Evolutionary conservation across 1,284 basidiomycete species (phyloP).

Genomic region (Inonotus obliquus): DNA sequence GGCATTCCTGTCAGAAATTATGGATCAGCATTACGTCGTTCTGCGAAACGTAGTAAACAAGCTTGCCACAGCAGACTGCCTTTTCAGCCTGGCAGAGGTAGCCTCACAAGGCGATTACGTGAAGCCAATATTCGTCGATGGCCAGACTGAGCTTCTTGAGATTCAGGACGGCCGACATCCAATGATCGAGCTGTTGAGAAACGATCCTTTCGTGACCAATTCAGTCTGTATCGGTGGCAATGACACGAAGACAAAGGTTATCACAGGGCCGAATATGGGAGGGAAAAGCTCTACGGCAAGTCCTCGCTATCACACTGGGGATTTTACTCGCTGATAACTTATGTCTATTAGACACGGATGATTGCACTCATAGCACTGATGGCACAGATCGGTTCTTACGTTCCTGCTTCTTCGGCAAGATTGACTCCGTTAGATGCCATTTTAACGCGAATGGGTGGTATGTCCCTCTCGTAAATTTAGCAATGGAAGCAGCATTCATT

Average conservation of each 20-base stretch:
- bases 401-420: constrained; percentile 68
- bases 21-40: constrained; percentile 59
- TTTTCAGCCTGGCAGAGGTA: constrained; percentile 63
- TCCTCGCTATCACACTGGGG: not conserved
- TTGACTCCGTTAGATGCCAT: constrained; percentile 82
- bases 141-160: constrained; percentile 45
- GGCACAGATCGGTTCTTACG: constrained; percentile 60
- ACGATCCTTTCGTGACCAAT: constrained; percentile 82
- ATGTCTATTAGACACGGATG: constrained; percentile 34
- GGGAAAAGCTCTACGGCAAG: constrained; percentile 75
- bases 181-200: constrained; percentile 73
- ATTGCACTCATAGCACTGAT: constrained; percentile 65
- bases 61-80: constrained; percentile 78
- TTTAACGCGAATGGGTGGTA: constrained; percentile 82
- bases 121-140: constrained; percentile 58
- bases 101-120: constrained; percentile 75
- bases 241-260: constrained; percentile 62
- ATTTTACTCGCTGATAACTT: not conserved
- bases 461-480: constrained; percentile 21
- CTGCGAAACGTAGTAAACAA: constrained; percentile 74
- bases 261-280: constrained; percentile 84
- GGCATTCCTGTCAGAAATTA: constrained; percentile 67
- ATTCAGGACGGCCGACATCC: constrained; percentile 76
- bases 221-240: constrained; percentile 51
- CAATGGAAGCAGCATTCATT: not conserved